Base-by-base conservation (phyloP, 208 protist genomes). In the Trypanosoma scelopori region DNA sequence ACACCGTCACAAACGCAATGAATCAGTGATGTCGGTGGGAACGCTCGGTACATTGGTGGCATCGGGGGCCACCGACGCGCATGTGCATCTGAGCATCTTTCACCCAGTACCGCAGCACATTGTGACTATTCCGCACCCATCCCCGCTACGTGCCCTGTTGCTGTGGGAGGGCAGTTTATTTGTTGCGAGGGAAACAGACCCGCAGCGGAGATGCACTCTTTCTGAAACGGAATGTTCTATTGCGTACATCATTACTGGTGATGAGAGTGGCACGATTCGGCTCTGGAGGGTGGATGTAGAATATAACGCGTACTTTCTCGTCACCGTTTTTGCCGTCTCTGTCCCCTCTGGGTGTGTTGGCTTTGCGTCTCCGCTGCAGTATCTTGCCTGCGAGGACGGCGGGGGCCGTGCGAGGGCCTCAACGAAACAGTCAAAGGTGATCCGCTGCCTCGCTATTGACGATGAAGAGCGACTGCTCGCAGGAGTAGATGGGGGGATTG, bases 241-340 rank as follows among this genome's bases (percentile, higher is more conserved):
- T 22, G 75, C 85, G n/a, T 95, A 95, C 53, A 43, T 92, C 15
- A 82, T 90, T 55, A 82, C 76, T 15, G 84, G 81, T 7, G 84
- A 91, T 62, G 79, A 84, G 23, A 70, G 52, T 45, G 79, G 81
- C 1, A 15, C 81, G 7, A 79, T 91, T 61, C 85, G 89, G 1
- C 53, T 95, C 56, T 95, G 82, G 81, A 73, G 89, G 5, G 76
- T 91, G 3, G 81, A 92, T 60, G 78, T 91, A 22, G 69, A 83
- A 30, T 9, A 59, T 1, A 32, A 62, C 20, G 42, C 25, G 15
- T 79, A 82, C 65, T 53, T 77, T 3, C 65, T 92, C 47, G 53
- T 79, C 50, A 75, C 84, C 60, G 75, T 92, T n/a, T 72, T 94
- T 41, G 69, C 87, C 30, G 66, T 84, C 61, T 72, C 69, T n/a